phyloP scores from a whole-genome alignment of 768 basidiomycete species.

The Boletales sp. region DNA sequence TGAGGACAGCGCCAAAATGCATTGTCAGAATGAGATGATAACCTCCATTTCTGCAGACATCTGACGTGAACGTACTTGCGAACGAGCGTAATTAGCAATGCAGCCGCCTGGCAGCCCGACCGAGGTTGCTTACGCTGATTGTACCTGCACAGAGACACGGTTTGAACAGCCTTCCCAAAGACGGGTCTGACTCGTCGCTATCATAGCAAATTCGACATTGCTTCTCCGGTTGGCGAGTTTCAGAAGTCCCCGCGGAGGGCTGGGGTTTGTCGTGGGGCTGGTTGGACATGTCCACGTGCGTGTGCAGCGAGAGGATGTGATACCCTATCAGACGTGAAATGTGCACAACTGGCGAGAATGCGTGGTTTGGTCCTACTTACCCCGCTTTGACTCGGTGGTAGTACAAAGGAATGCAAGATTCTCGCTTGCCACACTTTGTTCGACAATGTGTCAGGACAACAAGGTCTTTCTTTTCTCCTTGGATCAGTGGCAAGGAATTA shows the following conservation, averaged over 20 bases:
- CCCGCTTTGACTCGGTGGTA: too few relatives aligned
- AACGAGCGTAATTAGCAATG: conserved; percentile 17
- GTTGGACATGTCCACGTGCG: conserved; percentile 17
- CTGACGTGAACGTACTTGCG: conserved; percentile 73
- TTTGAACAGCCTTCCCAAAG: conserved; percentile 72
- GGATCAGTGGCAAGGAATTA: not conserved
- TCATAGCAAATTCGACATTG: conserved; percentile 87
- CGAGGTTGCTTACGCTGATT: conserved; percentile 50
- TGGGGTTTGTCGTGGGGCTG: conserved; percentile 10
- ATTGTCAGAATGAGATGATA: conserved; percentile 51
- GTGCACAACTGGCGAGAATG: not conserved
- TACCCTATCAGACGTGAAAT: not conserved
- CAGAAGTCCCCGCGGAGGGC: not conserved
- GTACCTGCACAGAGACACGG: conserved; percentile 71
- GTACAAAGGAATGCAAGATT: too few relatives aligned
- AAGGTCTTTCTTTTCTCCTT: not conserved
- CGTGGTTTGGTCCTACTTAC: too few relatives aligned
- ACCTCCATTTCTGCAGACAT: conserved; percentile 76
- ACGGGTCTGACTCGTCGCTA: conserved; percentile 54
- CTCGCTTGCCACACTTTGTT: too few relatives aligned
- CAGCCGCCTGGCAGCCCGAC: conserved; percentile 3
- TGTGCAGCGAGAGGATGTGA: not conserved
- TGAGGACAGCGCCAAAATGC: conserved; percentile 81
- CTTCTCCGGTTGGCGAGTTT: conserved; percentile 41
- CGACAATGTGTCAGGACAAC: too few relatives aligned